A percentile compares a stretch with the other conserved stretches of the same genome.
phyloP scores from a whole-genome alignment of 2,329 filamentous ascomycete genomes.

The Xylariaceae sp. region DNA sequence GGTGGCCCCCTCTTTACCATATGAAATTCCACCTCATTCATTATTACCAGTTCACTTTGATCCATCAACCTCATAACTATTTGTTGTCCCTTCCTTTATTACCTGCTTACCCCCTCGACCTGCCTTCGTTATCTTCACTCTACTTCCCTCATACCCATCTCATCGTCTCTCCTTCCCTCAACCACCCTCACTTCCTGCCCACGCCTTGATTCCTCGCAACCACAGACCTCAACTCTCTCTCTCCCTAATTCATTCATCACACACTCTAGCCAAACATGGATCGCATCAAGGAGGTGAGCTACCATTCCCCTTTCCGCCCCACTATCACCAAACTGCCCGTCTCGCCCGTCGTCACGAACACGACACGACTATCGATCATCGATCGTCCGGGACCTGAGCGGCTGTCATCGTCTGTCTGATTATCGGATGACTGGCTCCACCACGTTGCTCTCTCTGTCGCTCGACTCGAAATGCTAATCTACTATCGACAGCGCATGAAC shows the following conservation, averaged over 20 bases:
- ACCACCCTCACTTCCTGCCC: constrained; percentile 23
- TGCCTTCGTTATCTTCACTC: constrained; percentile 19
- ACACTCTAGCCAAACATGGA: constrained; percentile 56
- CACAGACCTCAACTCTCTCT: constrained; percentile 17
- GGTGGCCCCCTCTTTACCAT: constrained; percentile 25
- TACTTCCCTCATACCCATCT: constrained; percentile 16
- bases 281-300: constrained; percentile 81
- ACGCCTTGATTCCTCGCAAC: constrained; percentile 31
- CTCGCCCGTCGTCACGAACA: neutral
- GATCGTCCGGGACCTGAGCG: too few relatives aligned
- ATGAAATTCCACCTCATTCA: constrained; percentile 31
- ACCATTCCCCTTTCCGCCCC: constrained; percentile 28
- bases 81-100: constrained; percentile 27
- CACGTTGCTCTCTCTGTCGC: neutral
- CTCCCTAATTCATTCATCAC: constrained; percentile 9
- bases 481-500: constrained; percentile 72
- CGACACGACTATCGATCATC: too few relatives aligned
- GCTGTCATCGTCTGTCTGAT: neutral
- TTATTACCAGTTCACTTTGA: constrained; percentile 16
- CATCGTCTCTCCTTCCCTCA: constrained; percentile 16
- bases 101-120: constrained; percentile 20
- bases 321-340: constrained; percentile 25
- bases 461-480: constrained; percentile 8
- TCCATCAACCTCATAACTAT: constrained; percentile 23
- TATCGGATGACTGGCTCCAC: neutral